Percentiles rank a stretch among this genome's conserved stretches.
These are phyloP conservation scores for Anthostomella pinea DNA, from an alignment of 2,329 filamentous ascomycete genomes.

Conservation along the genomic window DNA sequence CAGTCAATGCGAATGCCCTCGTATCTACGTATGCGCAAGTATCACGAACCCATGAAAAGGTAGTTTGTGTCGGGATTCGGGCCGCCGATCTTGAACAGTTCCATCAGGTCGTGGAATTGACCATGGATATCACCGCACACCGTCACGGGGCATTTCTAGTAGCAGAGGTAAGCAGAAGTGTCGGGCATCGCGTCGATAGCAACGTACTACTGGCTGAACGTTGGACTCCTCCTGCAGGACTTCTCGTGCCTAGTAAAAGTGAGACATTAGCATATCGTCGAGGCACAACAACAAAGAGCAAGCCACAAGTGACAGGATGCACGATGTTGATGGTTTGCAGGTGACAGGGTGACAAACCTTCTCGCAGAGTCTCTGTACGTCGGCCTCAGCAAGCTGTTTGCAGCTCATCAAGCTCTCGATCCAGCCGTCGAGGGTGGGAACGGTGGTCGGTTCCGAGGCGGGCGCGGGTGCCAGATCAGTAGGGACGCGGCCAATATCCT, in stretches of 20 bases:
- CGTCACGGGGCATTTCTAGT: slow-evolving; percentile 93
- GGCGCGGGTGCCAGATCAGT: slow-evolving; percentile 71
- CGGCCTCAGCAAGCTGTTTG: slow-evolving; percentile 93
- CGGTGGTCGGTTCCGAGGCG: slow-evolving; percentile 74
- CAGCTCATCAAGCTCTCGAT: slow-evolving; percentile 97
- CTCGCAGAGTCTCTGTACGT: slow-evolving; percentile 96
- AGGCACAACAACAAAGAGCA: slow-evolving; percentile 5
- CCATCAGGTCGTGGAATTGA: slow-evolving; percentile 98
- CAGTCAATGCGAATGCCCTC: slow-evolving; percentile 12
- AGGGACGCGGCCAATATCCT: slow-evolving; percentile 87
- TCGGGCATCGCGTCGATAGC: not conserved
- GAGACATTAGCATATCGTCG: slow-evolving; percentile 36
- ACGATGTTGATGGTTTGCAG: too few relatives aligned
- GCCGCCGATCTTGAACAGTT: slow-evolving; percentile 98
- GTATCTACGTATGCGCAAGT: not conserved
- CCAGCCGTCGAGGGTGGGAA: slow-evolving; percentile 94
- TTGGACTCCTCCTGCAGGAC: slow-evolving; percentile 97
- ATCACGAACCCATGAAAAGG: slow-evolving; percentile 86
- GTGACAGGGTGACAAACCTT: slow-evolving; percentile 61
- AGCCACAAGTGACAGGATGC: slow-evolving; percentile 6
- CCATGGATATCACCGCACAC: slow-evolving; percentile 99
- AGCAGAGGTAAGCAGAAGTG: slow-evolving; percentile 6
- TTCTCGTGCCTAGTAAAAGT: slow-evolving; percentile 72
- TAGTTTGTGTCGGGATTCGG: slow-evolving; percentile 99
- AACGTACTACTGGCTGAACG: slow-evolving; percentile 91